A percentile compares a stretch with the other conserved stretches of the same genome.
Evolutionary conservation across 169 alveolate genomes (phyloP).

Genomic region (Eimeria tenella): DNA sequence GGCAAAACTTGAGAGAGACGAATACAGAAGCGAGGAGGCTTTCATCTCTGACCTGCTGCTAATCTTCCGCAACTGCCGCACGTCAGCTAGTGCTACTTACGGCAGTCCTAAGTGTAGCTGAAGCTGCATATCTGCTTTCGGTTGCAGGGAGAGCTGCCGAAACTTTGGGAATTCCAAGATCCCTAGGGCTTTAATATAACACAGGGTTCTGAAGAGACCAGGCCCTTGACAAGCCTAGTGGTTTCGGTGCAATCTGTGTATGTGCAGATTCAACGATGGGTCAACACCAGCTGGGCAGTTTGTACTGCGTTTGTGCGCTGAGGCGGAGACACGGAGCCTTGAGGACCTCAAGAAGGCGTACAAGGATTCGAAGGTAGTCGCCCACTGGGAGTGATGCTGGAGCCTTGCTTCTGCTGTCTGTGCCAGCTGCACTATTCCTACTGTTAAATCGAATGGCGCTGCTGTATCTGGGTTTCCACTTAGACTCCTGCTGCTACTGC

Average conservation of each 20-base stretch:
- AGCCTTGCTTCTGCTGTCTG: neutral
- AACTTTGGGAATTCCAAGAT: neutral
- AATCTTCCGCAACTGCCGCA: slow-evolving; percentile 78
- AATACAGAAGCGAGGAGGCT: slow-evolving; percentile 72
- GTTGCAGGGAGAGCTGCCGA: neutral
- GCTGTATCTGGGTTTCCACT: neutral
- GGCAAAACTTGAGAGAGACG: slow-evolving; percentile 65
- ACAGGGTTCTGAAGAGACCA: neutral
- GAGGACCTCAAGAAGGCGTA: slow-evolving; percentile 64
- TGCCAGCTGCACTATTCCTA: neutral
- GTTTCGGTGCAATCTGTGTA: neutral
- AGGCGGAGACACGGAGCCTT: slow-evolving; percentile 70
- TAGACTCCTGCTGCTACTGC: neutral
- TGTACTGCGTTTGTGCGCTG: slow-evolving; percentile 70
- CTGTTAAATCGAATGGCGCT: neutral
- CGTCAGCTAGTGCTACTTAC: slow-evolving; percentile 35
- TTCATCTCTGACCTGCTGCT: slow-evolving; percentile 72
- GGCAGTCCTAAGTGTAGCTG: neutral
- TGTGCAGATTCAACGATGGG: slow-evolving; percentile 73
- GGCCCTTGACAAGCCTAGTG: too few species aligned
- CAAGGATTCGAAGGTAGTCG: slow-evolving; percentile 66
- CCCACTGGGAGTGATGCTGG: neutral
- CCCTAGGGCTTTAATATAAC: neutral
- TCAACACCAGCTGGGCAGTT: slow-evolving; percentile 75
- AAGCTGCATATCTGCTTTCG: neutral